Evolutionary conservation across 345 rosid genomes (phyloP), one percentile per base, ranked within the genome.

Genomic region (Pugionium dolabratum): DNA sequence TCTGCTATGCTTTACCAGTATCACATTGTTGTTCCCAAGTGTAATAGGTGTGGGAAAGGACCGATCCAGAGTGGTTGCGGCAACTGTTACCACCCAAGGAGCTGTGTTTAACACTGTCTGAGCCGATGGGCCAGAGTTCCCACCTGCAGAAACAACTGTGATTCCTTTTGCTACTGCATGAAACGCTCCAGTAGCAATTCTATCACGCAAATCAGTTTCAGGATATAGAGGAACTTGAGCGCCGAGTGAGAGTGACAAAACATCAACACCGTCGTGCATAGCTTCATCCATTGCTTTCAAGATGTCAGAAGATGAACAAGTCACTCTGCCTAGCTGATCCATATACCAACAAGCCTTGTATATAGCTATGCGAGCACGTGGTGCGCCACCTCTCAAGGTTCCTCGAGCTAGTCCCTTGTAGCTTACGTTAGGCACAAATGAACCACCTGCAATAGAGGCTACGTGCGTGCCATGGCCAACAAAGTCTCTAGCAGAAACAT

Each of bases 291-390:
- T 78, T 31, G 79, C 83, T 69, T 80, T 79, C 62, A 83, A 59
- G 29, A 83, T 67, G 37, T 83, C 87, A 6, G 81, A 78, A 25
- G 70, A 64, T 2, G 75, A 68, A 46, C 75, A 72, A 3, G 44
- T 11, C 44, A 46, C 64, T 5, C 1, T 10, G 0, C 40, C 55
- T 56, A 25, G 42, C 28, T 2, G 29, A 7, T 71, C 59, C 4
- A 71, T 0, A 43, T 55, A 66, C 89, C 89, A 82, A 67, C 89
- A 84, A 4, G 80, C 86, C 59, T 84, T 82, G 54, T 84, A 82
- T 31, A 76, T 66, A 4, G 85, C 86, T 10, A 84, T 50, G 2
- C 78, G 75, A 33, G 89, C 83, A 57, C 62, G 74, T 0, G 85
- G 86, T n/a, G 82, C 79, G 0, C 76, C 82, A 0, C 82, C 82